Conservation (phyloP, 2,329 filamentous ascomycete species). For the Cladophialophora bantiana region DNA sequence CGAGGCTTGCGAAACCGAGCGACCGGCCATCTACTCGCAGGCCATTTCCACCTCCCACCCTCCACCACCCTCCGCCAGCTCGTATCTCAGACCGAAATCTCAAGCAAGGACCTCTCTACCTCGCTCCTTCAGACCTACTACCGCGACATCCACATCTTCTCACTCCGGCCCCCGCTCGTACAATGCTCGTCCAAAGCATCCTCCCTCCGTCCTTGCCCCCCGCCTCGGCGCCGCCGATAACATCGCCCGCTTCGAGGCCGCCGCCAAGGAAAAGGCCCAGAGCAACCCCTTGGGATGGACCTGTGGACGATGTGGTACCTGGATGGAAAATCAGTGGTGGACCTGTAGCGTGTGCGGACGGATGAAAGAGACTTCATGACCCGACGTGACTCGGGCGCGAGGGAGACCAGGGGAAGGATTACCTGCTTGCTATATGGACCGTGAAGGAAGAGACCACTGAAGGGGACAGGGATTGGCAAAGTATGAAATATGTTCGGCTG, state of each 20-base stretch:
- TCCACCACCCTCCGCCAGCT: slow-evolving; percentile 28
- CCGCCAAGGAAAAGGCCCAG: slow-evolving; percentile 54
- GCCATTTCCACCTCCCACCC: slow-evolving; percentile 15
- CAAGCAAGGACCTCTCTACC: slow-evolving; percentile 13
- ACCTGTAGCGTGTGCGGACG: slow-evolving; percentile 66
- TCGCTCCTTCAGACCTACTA: not conserved
- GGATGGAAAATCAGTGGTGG: slow-evolving; percentile 72
- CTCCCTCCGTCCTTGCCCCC: slow-evolving; percentile 28
- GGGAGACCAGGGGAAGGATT: not conserved
- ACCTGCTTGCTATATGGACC: not conserved
- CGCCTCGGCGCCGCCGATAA: slow-evolving; percentile 47
- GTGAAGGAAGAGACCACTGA: not conserved
- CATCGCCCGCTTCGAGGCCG: slow-evolving; percentile 49
- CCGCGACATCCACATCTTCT: too few relatives aligned
- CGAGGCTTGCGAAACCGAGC: slow-evolving; percentile 65
- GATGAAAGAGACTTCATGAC: slow-evolving; percentile 60
- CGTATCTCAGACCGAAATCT: slow-evolving; percentile 21
- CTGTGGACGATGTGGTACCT: slow-evolving; percentile 64
- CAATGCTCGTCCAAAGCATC: not conserved
- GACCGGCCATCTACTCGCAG: slow-evolving; percentile 52
- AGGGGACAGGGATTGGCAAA: not conserved
- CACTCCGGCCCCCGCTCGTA: not conserved
- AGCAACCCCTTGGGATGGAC: slow-evolving; percentile 65
- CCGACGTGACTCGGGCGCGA: not conserved
- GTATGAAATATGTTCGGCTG: not conserved